These are phyloP conservation scores for Venustampulla echinocandica DNA, from an alignment of 495 filamentous ascomycete genomes.

Conservation along the genomic window DNA sequence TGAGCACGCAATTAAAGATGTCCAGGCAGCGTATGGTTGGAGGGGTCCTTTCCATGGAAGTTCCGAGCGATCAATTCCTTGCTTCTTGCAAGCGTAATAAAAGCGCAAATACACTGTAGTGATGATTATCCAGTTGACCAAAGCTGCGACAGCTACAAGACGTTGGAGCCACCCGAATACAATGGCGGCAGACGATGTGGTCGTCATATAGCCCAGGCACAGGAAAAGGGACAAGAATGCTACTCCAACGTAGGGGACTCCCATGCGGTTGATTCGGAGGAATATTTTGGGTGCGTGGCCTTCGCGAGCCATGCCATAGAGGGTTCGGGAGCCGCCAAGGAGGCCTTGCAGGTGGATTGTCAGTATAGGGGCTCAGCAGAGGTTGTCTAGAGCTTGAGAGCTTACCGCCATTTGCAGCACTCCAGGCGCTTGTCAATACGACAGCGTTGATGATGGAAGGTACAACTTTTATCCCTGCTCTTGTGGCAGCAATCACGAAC, in stretches of 20 bases:
- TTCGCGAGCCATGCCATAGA: conserved; percentile 59
- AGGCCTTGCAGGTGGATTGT: conserved; percentile 28
- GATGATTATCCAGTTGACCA: conserved; percentile 55
- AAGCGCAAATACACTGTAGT: conserved; percentile 47
- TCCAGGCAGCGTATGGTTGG: conserved; percentile 55
- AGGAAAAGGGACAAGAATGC: conserved; percentile 42
- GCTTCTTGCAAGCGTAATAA: conserved; percentile 45
- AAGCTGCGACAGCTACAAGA: conserved; percentile 44
- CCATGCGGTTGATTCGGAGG: conserved; percentile 41
- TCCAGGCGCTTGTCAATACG: conserved; percentile 56
- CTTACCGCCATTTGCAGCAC: conserved; percentile 66
- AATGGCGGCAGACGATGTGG: conserved; percentile 41
- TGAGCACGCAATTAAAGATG: conserved; percentile 47
- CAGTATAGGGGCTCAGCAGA: too few relatives aligned
- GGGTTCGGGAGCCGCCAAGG: conserved; percentile 60
- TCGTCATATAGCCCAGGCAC: conserved; percentile 62
- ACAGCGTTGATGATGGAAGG: conserved; percentile 70
- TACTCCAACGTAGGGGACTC: conserved; percentile 56
- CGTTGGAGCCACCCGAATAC: conserved; percentile 58
- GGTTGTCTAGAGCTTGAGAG: too few relatives aligned
- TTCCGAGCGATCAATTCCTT: conserved; percentile 43
- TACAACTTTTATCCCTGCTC: conserved; percentile 56
- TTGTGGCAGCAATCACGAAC: conserved; percentile 54
- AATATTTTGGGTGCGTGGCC: conserved; percentile 58
- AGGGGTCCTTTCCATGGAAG: conserved; percentile 51